phyloP scores from a whole-genome alignment of 2,329 filamentous ascomycete species.

The Cordyceps pruinosa region DNA sequence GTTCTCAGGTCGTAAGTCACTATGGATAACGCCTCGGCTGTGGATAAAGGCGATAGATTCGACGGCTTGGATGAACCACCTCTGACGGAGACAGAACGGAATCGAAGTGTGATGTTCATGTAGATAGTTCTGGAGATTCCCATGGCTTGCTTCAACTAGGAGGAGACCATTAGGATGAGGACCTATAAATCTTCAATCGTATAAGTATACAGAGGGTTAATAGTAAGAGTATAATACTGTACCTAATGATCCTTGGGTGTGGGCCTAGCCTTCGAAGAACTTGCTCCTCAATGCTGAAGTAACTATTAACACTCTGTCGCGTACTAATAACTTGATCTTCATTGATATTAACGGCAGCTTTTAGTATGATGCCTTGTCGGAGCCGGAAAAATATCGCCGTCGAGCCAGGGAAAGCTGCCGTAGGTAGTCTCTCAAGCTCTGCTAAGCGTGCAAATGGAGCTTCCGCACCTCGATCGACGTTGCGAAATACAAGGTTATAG shows the following conservation, averaged over 20 bases:
- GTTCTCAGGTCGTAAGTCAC: constrained; percentile 27
- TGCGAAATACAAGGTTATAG: neutral
- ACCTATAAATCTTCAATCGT: neutral
- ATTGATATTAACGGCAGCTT: neutral
- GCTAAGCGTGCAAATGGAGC: neutral
- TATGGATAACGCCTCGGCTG: constrained; percentile 25
- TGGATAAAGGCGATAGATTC: constrained; percentile 25
- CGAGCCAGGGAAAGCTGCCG: constrained; percentile 12
- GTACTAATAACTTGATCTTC: neutral
- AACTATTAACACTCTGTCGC: neutral
- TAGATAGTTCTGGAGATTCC: constrained; percentile 16
- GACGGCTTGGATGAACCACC: constrained; percentile 24
- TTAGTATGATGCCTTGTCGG: neutral
- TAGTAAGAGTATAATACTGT: neutral
- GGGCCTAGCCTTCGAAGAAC: constrained; percentile 12
- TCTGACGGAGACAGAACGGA: constrained; percentile 6
- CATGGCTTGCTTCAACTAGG: constrained; percentile 16
- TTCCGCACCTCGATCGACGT: neutral
- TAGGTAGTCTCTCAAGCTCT: constrained; percentile 10
- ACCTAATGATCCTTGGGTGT: constrained; percentile 14
- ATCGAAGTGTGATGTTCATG: constrained; percentile 10
- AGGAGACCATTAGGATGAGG: constrained; percentile 12
- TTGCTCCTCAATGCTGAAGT: constrained; percentile 13
- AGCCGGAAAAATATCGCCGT: constrained; percentile 13
- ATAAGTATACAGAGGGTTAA: neutral